Evolutionary conservation across 192 early-diverging fungal species (phyloP).

Genomic region (Umbelopsis isabellina): DNA sequence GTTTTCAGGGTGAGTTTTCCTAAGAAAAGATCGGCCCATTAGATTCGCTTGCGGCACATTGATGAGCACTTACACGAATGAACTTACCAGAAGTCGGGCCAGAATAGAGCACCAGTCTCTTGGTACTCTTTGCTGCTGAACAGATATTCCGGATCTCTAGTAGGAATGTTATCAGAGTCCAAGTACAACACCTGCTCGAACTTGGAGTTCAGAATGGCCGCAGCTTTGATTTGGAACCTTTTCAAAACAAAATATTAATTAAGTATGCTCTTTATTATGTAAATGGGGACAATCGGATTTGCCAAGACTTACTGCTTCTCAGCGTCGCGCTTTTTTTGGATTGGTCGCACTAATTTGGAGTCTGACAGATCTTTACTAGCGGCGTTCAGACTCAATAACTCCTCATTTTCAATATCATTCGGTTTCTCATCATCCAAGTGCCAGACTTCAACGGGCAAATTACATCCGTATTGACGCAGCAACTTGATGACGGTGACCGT

Average conservation of each 20-base stretch:
- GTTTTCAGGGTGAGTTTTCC: constrained; percentile 46
- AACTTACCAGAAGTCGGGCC: constrained; percentile 51
- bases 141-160: constrained; percentile 42
- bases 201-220: constrained; percentile 43
- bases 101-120: constrained; percentile 47
- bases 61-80: neutral
- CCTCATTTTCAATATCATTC: neutral
- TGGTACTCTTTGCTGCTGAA: constrained; percentile 43
- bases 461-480: constrained; percentile 25
- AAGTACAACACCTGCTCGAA: constrained; percentile 51
- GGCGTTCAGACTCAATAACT: constrained; percentile 15
- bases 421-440: constrained; percentile 35
- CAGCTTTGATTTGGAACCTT: constrained; percentile 49
- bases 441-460: constrained; percentile 37
- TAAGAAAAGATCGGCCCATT: neutral
- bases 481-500: constrained; percentile 26
- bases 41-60: neutral
- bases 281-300: neutral
- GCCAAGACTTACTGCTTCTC: constrained; percentile 37
- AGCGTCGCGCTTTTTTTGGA: constrained; percentile 20
- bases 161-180: constrained; percentile 50
- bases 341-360: constrained; percentile 26
- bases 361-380: constrained; percentile 28
- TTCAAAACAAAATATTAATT: neutral
- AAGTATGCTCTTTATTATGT: neutral